Percentiles rank a stretch among this genome's conserved stretches.
Evolutionary conservation across 805 yeast genomes (phyloP).

Genomic region (Teunomyces barrocoloradensis): DNA sequence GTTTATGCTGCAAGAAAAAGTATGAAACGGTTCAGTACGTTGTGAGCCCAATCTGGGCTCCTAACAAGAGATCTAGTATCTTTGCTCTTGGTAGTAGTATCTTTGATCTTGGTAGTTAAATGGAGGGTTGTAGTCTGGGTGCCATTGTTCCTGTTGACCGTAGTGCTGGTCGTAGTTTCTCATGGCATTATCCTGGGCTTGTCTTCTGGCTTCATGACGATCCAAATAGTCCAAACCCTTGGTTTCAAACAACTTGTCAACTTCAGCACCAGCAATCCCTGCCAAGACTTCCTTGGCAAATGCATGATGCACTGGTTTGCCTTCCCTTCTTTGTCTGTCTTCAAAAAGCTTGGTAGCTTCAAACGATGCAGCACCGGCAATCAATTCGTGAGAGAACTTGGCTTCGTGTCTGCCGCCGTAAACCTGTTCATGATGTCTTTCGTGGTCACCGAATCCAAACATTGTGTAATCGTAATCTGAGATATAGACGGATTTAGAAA

Average conservation of each 20-base stretch:
- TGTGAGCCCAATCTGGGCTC: too few species aligned
- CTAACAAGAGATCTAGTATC: too few species aligned
- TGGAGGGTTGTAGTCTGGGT: conserved; percentile 24
- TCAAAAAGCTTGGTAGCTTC: conserved; percentile 30
- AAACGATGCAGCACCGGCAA: conserved; percentile 34
- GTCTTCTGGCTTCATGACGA: conserved; percentile 20
- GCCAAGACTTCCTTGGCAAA: conserved; percentile 29
- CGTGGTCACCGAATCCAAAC: conserved; percentile 25
- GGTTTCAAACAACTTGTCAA: conserved; percentile 33
- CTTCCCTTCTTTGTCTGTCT: conserved; percentile 31
- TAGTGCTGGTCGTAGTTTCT: conserved; percentile 27
- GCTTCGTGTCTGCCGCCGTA: conserved; percentile 30
- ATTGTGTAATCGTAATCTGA: conserved; percentile 10
- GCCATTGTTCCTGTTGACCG: conserved; percentile 25
- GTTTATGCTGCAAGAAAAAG: too few species aligned
- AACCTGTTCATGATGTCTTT: conserved; percentile 20
- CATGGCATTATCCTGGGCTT: conserved; percentile 21
- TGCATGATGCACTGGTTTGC: conserved; percentile 29
- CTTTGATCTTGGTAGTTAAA: conserved; percentile 24
- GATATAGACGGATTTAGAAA: not conserved
- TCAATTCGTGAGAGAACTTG: conserved; percentile 28
- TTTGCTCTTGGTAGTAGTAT: conserved; percentile 16
- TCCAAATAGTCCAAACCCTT: conserved; percentile 34
- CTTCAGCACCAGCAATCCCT: conserved; percentile 31
- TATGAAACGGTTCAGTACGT: too few species aligned